Conservation (phyloP, 345 rosid species). For the Sonneratia alba region DNA sequence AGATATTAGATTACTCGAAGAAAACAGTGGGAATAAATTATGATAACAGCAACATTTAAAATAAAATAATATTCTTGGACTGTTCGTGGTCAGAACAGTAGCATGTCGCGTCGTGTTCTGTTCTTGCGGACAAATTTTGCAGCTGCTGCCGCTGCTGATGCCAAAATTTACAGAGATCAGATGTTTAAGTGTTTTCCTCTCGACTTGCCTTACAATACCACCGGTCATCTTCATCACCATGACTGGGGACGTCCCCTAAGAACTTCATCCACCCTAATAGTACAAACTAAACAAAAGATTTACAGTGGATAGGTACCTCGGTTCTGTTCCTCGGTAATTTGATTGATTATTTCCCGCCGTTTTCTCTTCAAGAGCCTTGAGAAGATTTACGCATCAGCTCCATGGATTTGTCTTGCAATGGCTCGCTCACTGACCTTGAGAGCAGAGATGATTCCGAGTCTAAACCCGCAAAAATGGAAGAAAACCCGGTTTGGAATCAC, state of each 20-base stretch:
- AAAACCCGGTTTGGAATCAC: background rate
- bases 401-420: slow-evolving; percentile 31
- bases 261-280: background rate
- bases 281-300: background rate
- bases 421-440: slow-evolving; percentile 62
- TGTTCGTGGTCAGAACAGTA: background rate
- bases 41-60: background rate
- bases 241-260: background rate
- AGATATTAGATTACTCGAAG: background rate
- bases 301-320: slow-evolving; percentile 1
- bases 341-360: background rate
- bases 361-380: slow-evolving; percentile 7
- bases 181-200: no score
- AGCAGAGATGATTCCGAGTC: slow-evolving; percentile 51
- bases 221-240: background rate
- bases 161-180: background rate
- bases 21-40: no score
- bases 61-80: background rate
- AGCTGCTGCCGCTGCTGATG: background rate
- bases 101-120: background rate
- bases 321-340: background rate
- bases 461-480: slow-evolving; percentile 9
- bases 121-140: background rate
- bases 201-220: background rate
- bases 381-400: slow-evolving; percentile 20